Evolutionary conservation across 805 yeast species (phyloP).

Genomic region (Debaryomyces prosopidis): DNA sequence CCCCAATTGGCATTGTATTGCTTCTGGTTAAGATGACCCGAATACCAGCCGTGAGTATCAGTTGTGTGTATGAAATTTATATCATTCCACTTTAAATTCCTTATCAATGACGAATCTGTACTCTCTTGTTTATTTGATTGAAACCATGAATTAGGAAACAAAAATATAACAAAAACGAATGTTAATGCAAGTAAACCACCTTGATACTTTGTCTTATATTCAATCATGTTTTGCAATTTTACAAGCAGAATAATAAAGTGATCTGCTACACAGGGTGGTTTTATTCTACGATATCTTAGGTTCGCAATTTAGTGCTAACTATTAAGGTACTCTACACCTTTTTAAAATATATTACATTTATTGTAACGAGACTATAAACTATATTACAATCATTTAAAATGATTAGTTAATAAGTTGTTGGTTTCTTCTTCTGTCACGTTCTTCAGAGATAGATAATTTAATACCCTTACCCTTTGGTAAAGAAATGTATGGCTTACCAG

Average conservation of each 20-base stretch:
- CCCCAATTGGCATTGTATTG: conserved; percentile 91
- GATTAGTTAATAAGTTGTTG: conserved; percentile 30
- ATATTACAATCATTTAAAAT: neutral
- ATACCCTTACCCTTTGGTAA: conserved; percentile 49
- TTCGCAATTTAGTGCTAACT: neutral
- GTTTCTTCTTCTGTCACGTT: conserved; percentile 47
- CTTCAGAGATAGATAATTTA: conserved; percentile 42
- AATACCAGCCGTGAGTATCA: conserved; percentile 96
- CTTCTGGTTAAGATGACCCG: conserved; percentile 81
- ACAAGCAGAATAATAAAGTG: no score
- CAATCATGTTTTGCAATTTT: no score
- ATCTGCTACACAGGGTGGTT: no score
- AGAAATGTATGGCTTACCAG: conserved; percentile 41
- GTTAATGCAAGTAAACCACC: neutral
- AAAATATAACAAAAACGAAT: neutral
- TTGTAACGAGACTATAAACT: conserved; percentile 6
- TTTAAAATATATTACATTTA: conserved; percentile 8
- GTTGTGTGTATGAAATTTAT: conserved; percentile 91
- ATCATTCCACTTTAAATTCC: conserved; percentile 68
- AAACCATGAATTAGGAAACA: neutral
- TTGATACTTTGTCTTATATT: no score
- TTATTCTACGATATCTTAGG: no score
- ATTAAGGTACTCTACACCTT: neutral
- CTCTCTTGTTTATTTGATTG: neutral
- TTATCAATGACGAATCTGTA: conserved; percentile 7